These are phyloP conservation scores for Mesembryanthemum crystallinum DNA, from an alignment of 148 eudicot species.

Conservation along the genomic window DNA sequence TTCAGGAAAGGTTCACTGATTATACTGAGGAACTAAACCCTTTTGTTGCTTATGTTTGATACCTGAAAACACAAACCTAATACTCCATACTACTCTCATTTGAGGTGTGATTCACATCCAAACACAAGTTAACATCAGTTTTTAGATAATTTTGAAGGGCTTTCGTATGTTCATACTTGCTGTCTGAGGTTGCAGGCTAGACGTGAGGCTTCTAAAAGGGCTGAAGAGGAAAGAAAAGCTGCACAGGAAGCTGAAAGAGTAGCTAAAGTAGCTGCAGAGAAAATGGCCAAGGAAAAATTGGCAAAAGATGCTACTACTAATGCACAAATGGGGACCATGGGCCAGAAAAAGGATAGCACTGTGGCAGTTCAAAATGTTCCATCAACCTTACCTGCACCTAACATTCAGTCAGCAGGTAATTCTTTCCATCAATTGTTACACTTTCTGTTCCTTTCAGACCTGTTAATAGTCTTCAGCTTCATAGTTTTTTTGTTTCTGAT, in stretches of 20 bases:
- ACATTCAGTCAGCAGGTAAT: constrained; percentile 48
- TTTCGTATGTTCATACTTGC: background rate
- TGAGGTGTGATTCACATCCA: background rate
- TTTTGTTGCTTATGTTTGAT: background rate
- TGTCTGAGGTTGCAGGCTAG: constrained; percentile 49
- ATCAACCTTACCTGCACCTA: constrained; percentile 28
- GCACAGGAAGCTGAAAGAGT: constrained; percentile 68
- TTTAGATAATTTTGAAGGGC: background rate
- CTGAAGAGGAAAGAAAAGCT: constrained; percentile 57
- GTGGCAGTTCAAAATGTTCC: constrained; percentile 17
- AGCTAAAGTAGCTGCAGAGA: constrained; percentile 67
- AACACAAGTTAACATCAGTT: background rate
- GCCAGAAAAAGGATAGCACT: constrained; percentile 4
- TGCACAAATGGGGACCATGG: constrained; percentile 19
- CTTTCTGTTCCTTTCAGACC: background rate
- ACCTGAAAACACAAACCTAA: background rate
- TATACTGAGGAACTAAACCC: background rate
- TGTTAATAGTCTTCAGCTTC: too few species aligned
- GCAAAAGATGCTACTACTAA: constrained; percentile 36
- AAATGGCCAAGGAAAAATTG: constrained; percentile 37
- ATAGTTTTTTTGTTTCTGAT: too few species aligned
- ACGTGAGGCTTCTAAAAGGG: constrained; percentile 57
- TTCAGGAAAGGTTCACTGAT: background rate
- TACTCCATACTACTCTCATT: background rate
- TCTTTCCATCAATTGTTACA: background rate